Evolutionary conservation across 176 grass and related monocot species (phyloP).

Genomic region (Hordeum vulgare): DNA sequence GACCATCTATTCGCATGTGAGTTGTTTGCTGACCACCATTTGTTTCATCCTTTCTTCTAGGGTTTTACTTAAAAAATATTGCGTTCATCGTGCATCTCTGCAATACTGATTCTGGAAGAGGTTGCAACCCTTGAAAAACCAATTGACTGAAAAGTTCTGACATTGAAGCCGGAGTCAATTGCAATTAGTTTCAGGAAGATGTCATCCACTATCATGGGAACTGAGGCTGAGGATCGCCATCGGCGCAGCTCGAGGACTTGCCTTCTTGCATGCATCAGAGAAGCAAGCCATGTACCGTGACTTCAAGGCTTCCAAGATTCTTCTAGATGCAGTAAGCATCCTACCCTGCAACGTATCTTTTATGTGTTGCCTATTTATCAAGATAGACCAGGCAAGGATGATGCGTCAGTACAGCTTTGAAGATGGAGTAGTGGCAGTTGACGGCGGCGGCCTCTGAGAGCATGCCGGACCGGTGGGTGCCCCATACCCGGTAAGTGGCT

Average conservation of each 20-base stretch:
- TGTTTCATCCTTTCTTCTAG: neutral
- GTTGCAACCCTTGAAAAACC: neutral
- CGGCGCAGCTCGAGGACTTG: conserved; percentile 52
- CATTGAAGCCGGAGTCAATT: neutral
- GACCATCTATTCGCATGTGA: conserved; percentile 77
- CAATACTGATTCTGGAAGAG: too few species aligned
- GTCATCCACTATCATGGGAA: conserved; percentile 39
- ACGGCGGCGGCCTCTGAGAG: too few species aligned
- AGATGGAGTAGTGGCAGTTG: too few species aligned
- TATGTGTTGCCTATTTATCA: neutral
- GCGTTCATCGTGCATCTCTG: too few species aligned
- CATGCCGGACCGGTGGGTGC: too few species aligned
- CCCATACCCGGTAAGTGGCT: too few species aligned
- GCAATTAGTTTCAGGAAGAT: conserved; percentile 23
- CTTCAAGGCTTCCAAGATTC: conserved; percentile 63
- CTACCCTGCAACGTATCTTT: neutral
- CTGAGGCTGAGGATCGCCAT: conserved; percentile 56
- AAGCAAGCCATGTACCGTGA: conserved; percentile 72
- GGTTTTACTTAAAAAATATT: neutral
- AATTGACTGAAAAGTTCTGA: conserved; percentile 3
- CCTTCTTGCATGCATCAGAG: conserved; percentile 62
- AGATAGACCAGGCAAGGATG: too few species aligned
- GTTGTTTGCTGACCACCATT: neutral
- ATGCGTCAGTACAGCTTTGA: too few species aligned
- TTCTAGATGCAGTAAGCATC: conserved; percentile 55